phyloP scores from a whole-genome alignment of 2,329 filamentous ascomycete genomes.

The Emericellopsis cladophorae region DNA sequence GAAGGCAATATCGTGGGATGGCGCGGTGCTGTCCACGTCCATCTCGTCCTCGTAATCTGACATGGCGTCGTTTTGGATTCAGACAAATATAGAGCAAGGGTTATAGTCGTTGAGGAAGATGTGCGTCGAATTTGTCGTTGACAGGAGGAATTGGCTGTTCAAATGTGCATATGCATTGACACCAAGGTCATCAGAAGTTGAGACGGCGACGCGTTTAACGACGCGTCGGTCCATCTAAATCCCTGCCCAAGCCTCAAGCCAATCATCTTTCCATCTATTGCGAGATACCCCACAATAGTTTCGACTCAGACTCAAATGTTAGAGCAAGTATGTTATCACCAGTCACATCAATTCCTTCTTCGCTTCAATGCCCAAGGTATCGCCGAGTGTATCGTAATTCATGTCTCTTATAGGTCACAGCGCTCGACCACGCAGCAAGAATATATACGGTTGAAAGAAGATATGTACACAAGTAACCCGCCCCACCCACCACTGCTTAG shows the following conservation, averaged over 20 bases:
- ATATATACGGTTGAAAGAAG: background rate
- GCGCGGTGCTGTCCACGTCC: conserved; percentile 39
- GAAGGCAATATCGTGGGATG: conserved; percentile 46
- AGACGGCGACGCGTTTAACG: background rate
- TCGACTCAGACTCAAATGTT: background rate
- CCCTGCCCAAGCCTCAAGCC: background rate
- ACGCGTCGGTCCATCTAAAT: conserved; percentile 1
- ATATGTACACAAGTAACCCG: background rate
- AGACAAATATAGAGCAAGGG: too few species aligned
- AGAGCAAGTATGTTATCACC: too few species aligned
- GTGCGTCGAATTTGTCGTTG: too few species aligned
- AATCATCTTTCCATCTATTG: background rate
- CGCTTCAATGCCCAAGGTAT: too few species aligned
- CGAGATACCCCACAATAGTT: background rate
- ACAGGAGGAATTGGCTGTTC: too few species aligned
- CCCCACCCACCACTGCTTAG: background rate
- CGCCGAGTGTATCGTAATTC: too few species aligned
- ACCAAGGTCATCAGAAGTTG: background rate
- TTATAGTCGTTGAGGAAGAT: too few species aligned
- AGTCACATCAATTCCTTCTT: too few species aligned
- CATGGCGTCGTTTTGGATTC: conserved; percentile 22
- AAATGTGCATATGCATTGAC: too few species aligned
- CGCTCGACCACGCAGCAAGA: too few species aligned
- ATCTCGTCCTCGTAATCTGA: conserved; percentile 49
- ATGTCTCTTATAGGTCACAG: too few species aligned